Conservation (phyloP, 345 rosid genomes). For the Populus alba region DNA sequence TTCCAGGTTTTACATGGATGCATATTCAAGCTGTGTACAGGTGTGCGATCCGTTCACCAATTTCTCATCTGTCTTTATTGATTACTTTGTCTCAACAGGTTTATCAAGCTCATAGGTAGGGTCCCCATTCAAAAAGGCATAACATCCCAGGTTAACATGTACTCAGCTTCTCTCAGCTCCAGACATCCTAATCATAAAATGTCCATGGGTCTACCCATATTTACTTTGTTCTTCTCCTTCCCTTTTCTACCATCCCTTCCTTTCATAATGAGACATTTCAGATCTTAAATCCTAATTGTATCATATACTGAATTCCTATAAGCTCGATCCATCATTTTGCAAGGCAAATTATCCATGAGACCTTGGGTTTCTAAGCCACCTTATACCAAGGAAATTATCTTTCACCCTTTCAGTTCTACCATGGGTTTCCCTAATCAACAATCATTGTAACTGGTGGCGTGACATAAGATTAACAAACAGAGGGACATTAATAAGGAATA, state of each 20-base stretch:
- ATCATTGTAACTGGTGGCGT: neutral
- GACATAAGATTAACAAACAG: neutral
- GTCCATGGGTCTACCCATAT: neutral
- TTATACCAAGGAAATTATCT: neutral
- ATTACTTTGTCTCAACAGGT: neutral
- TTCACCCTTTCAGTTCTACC: neutral
- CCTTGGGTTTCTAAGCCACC: neutral
- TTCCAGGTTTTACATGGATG: neutral
- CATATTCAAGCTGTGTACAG: neutral
- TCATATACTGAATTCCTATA: neutral
- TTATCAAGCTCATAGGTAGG: neutral
- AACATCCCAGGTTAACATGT: neutral
- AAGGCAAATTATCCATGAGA: neutral
- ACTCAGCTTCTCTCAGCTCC: neutral
- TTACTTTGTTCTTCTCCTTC: neutral
- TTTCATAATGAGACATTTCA: neutral
- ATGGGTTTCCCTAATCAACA: neutral
- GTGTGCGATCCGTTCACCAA: neutral
- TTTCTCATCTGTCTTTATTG: neutral
- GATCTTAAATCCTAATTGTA: neutral
- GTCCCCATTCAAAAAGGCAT: neutral
- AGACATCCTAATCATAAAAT: neutral
- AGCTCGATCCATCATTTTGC: neutral
- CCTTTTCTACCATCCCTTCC: neutral
- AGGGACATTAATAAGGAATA: neutral